Evolutionary conservation across 345 rosid species (phyloP).

Genomic region (Cochlearia excelsa): DNA sequence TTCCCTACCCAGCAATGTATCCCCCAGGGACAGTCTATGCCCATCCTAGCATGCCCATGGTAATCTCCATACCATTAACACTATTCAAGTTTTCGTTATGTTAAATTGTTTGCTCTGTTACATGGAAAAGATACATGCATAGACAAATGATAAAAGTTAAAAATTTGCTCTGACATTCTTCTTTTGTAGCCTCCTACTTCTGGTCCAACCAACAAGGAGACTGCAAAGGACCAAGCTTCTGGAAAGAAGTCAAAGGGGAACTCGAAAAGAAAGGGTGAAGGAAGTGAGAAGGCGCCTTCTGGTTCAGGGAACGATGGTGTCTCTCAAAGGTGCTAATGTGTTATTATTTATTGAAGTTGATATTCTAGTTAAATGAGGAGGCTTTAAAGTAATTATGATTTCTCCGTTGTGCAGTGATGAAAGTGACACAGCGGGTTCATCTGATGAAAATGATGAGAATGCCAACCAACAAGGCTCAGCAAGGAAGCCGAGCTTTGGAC

Average conservation of each 20-base stretch:
- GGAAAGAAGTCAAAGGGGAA: constrained; percentile 65
- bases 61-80: constrained; percentile 28
- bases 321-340: constrained; percentile 62
- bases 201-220: constrained; percentile 46
- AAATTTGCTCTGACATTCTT: background rate
- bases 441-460: constrained; percentile 77
- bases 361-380: constrained; percentile 3
- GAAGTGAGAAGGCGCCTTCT: constrained; percentile 60
- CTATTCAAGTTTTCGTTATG: background rate
- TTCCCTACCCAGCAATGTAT: constrained; percentile 88
- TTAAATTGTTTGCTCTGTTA: background rate
- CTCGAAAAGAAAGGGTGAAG: constrained; percentile 57
- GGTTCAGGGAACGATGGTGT: constrained; percentile 87
- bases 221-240: constrained; percentile 55
- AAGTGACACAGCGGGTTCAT: constrained; percentile 88
- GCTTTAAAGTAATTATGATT: constrained; percentile 18
- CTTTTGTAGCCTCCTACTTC: constrained; percentile 50
- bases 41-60: constrained; percentile 79
- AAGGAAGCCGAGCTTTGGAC: constrained; percentile 68
- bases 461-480: constrained; percentile 46
- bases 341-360: background rate
- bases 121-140: background rate
- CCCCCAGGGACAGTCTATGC: constrained; percentile 90
- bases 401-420: constrained; percentile 58
- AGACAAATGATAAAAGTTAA: background rate